Evolutionary conservation across 108 stramenopile species (phyloP), one percentile per base, ranked within the genome.

Genomic region (Schizochytrium sp.): DNA sequence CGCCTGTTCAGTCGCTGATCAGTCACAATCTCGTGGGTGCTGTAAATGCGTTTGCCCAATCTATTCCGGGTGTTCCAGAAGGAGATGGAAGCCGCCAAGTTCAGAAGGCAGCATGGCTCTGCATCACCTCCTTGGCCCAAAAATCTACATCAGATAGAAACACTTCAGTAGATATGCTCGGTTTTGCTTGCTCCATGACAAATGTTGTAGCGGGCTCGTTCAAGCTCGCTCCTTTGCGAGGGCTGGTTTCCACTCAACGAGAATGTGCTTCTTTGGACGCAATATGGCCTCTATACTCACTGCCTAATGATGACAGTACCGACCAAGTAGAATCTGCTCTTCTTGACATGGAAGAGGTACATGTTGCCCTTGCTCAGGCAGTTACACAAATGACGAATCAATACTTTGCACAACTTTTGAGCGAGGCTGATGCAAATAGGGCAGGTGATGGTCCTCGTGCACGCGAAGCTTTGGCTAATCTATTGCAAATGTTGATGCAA

Each of bases 1-100:
- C 50, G 8, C 76, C 76, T 5, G 76, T 83, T 8, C 76, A 83
- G 76, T 55, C 53, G 47, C 76, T 83, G 12, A 83, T 83, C 5
- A 55, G 55, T 10, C 50, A 49, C 76, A 83, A 83, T 7, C 15
- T 83, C 38, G 76, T 83, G 8, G 15, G 53, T 38, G 76, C 76
- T 13, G 76, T 83, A 83, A 28, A 38, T n/a, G 76, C 47, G 4
- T 83, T 83, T 55, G 53, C 76, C 10, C 47, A 83, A 7, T 53
- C 76, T 19, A 83, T 83, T 2, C 12, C 76, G 7, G 53, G 53
- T 0, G 10, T 83, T 28, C 64, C 64, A 15, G 15, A 38, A 7
- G 40, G 42, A 7, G 64, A 69, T 44, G 47, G 76, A 15, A 53
- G 50, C 40, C 50, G 53, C 53, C 38, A 28, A 13, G 50, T 83